These are phyloP conservation scores for Phlebiopsis flavidoalba DNA, from an alignment of 768 basidiomycete genomes.

Conservation along the genomic window DNA sequence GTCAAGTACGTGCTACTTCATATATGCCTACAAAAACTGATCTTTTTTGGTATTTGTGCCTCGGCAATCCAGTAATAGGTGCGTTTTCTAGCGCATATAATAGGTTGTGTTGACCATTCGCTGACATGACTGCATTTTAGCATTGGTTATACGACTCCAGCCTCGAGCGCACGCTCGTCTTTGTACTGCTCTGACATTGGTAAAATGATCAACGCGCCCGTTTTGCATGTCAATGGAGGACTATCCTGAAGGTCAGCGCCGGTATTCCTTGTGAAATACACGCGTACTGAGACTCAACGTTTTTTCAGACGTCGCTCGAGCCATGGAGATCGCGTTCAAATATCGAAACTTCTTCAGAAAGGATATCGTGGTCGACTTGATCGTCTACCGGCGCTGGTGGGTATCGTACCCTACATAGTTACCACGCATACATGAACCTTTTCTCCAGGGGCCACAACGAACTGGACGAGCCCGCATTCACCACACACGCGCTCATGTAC, in stretches of 20 bases:
- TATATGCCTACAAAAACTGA: not conserved
- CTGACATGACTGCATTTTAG: conserved; percentile 33
- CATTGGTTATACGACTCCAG: conserved; percentile 91
- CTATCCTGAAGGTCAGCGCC: conserved; percentile 65
- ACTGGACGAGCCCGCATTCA: conserved; percentile 81
- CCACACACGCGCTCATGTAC: conserved; percentile 85
- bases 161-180: conserved; percentile 77
- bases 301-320: conserved; percentile 70
- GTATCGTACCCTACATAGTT: conserved; percentile 13
- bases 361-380: conserved; percentile 85
- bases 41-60: not conserved
- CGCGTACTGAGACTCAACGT: not conserved
- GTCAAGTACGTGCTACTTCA: conserved; percentile 66
- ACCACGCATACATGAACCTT: not conserved
- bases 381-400: conserved; percentile 83
- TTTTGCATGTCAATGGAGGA: conserved; percentile 92
- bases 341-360: conserved; percentile 86
- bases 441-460: conserved; percentile 79
- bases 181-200: conserved; percentile 85
- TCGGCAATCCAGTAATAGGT: conserved; percentile 49
- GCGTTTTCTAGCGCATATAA: conserved; percentile 8
- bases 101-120: not conserved
- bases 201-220: conserved; percentile 87
- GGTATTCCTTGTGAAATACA: not conserved
- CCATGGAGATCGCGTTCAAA: conserved; percentile 83